Base-by-base conservation (phyloP, 2,329 filamentous ascomycete species). In the Cercospora brassicicola region DNA sequence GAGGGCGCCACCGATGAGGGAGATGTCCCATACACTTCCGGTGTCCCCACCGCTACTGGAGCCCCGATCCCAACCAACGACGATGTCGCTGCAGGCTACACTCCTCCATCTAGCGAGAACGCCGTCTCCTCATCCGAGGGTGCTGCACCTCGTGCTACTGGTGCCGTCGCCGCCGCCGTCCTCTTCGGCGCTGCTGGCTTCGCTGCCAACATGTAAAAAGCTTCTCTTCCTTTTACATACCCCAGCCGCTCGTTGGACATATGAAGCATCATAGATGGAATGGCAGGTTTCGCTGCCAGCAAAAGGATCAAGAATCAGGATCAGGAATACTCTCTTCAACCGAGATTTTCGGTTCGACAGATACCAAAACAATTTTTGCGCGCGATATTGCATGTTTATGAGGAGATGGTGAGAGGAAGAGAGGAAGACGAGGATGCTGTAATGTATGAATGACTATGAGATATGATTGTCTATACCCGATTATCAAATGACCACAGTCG, bases 1-100 rank as follows among this genome's bases (percentile, higher is more conserved):
- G 79, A 79, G 26, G 83, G 83, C 65, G 88, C 86, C 4, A 82
- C 81, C 5, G 62, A 64, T 36, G 81, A 82, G 7, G 85, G 77
- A 20, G 76, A 78, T 8, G 79, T 79, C 6, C 86, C 88, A 0
- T 89, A 87, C 76, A 90, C 88, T 0, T 84, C 82, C 20, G 84
- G 83, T 30, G 79, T 88, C 39, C 75, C 83, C 0, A 79, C 80
- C 1, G 78, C 85, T 0, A 70, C 67, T 11, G 67, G 69, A n/a
- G 60, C 64, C 2, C 64, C 72, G n/a, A 59, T 73, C 13, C 69
- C 69, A 7, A 74, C 70, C 20, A 74, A 69, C 30, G 78, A 80
- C 3, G 76, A 80, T 2, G 80, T 73, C 5, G 75, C 75, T 26
- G 75, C 72, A 18, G 75, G 75, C 45, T 69, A 74, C 65, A 66